These are phyloP conservation scores for Phragmites australis DNA, from an alignment of 176 grass and related monocot genomes.

Conservation along the genomic window DNA sequence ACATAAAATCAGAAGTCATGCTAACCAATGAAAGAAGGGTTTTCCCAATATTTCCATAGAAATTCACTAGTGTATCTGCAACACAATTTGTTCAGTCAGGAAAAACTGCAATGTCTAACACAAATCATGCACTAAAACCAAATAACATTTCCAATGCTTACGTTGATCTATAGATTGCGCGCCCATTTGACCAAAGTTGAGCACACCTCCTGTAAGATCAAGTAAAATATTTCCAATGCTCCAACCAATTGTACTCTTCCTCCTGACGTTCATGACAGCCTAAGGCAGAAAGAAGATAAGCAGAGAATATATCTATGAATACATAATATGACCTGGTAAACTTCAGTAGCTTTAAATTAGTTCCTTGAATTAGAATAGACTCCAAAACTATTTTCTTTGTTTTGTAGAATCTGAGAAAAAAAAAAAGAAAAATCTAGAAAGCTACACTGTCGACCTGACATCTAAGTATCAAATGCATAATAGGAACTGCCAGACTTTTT, in stretches of 20 bases:
- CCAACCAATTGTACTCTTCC: constrained; percentile 95
- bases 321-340: not conserved
- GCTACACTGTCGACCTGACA: not conserved
- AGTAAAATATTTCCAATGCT: constrained; percentile 98
- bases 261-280: constrained; percentile 83
- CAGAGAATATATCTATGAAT: not conserved
- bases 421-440: constrained; percentile 2
- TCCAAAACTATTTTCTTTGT: not conserved
- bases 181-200: constrained; percentile 95
- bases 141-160: constrained; percentile 39
- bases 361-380: not conserved
- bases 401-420: not conserved
- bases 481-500: not conserved
- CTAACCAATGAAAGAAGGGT: constrained; percentile 92
- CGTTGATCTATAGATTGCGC: constrained; percentile 94
- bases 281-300: constrained; percentile 20
- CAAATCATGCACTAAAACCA: not conserved
- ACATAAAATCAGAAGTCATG: not conserved
- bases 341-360: not conserved
- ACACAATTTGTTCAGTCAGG: constrained; percentile 34
- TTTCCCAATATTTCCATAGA: constrained; percentile 97
- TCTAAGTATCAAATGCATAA: constrained; percentile 7
- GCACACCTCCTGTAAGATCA: constrained; percentile 73
- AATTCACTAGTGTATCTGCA: constrained; percentile 87
- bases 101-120: not conserved